Conservation (phyloP, 2,329 filamentous ascomycete species). For the Cryphonectria radicalis region DNA sequence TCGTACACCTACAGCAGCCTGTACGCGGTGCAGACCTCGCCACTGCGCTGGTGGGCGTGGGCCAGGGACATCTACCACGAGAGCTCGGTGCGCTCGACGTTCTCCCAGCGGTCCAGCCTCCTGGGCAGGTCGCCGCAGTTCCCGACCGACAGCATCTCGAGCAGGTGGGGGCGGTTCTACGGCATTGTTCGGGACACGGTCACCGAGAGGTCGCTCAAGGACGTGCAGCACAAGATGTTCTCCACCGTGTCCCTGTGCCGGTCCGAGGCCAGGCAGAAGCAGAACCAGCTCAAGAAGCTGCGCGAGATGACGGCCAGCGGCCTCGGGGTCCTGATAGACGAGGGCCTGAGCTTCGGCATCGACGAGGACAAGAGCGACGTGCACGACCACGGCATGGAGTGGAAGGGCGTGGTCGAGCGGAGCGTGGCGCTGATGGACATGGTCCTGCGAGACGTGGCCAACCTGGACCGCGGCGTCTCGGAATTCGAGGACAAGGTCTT, state of each 20-base stretch:
- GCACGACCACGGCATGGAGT: constrained; percentile 49
- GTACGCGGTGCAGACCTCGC: constrained; percentile 86
- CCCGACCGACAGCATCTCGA: constrained; percentile 43
- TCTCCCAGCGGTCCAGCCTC: constrained; percentile 33
- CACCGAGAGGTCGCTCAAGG: constrained; percentile 69
- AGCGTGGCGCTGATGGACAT: constrained; percentile 87
- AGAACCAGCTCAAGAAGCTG: constrained; percentile 70
- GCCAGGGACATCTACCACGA: constrained; percentile 71
- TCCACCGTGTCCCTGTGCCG: constrained; percentile 78
- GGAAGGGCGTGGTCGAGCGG: constrained; percentile 75
- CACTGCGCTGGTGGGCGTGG: constrained; percentile 74
- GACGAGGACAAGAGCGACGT: constrained; percentile 58
- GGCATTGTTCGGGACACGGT: constrained; percentile 77
- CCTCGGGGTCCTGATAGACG: constrained; percentile 84
- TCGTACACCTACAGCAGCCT: constrained; percentile 79
- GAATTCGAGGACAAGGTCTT: constrained; percentile 71
- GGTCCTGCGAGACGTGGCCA: constrained; percentile 73
- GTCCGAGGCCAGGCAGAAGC: constrained; percentile 76
- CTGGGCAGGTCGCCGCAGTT: constrained; percentile 24
- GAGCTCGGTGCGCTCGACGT: constrained; percentile 50
- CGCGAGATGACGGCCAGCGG: constrained; percentile 83
- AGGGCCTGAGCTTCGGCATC: constrained; percentile 73
- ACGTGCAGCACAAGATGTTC: constrained; percentile 73
- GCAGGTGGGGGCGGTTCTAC: constrained; percentile 75
- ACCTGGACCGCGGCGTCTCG: constrained; percentile 63